Evolutionary conservation across 306 rosid genomes (phyloP), one percentile per base, ranked within the genome.

Genomic region (Begonia masoniana): DNA sequence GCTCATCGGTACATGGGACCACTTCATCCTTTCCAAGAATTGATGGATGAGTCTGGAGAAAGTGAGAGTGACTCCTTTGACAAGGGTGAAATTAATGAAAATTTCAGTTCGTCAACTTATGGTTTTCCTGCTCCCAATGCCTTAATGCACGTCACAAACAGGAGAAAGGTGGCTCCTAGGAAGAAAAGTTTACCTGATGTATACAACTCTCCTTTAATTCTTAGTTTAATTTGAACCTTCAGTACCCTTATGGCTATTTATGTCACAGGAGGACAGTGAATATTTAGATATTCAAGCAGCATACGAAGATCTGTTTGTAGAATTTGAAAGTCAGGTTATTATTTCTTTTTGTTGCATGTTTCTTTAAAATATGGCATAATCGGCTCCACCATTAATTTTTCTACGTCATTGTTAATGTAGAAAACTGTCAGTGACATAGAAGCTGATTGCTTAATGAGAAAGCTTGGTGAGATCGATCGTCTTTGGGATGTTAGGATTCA

Each of bases 1-100:
- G 51, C 46, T 5, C 58, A 63, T 58, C 64, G 64, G 67, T 85
- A 83, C 39, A 48, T 66, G 58, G 86, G 79, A 61, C 96, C 83
- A 13, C 97, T 91, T 72, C 71, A 84, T 73, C 79, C 92, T 51
- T 91, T 91, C 10, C 69, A 83, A 46, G 92, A 81, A 65, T 78
- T 85, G 64, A 58, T 75, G 71, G 47, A 73, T 54, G 82, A 68
- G 52, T 71, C 50, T 59, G 77, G 77, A 55, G 69, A 53, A 68
- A 43, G 67, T 55, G 56, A 47, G 71, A 78, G 65, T 10, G 71
- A 73, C 53, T 68, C 73, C 54, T 56, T 46, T 64, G 68, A 61
- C 64, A 73, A 57, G 64, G 82, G 62, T 35, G 87, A 75, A 54
- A 71, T 73, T 52, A 47, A 59, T 66, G 63, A 17, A 45, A 67